A percentile compares a stretch with the other conserved stretches of the same genome.
Conservation (phyloP, 352 stramenopile genomes). For the Globisporangium solare region DNA sequence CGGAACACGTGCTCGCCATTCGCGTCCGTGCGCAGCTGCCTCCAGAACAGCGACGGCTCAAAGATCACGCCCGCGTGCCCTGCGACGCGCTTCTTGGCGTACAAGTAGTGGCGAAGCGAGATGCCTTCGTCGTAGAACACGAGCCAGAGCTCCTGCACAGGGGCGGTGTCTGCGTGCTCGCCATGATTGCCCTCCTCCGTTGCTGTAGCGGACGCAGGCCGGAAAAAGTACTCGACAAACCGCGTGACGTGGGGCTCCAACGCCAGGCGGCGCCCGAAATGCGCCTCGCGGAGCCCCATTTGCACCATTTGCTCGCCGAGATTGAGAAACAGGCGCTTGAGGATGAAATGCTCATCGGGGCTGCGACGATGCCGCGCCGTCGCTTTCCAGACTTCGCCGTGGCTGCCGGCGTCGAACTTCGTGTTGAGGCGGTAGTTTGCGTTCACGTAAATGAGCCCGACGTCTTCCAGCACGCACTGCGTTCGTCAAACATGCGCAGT, state of each 20-base stretch:
- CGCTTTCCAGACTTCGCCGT: slow-evolving; percentile 82
- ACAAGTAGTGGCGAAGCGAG: slow-evolving; percentile 85
- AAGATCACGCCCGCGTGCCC: slow-evolving; percentile 46
- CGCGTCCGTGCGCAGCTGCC: slow-evolving; percentile 52
- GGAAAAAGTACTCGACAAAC: slow-evolving; percentile 90
- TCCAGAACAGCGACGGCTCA: slow-evolving; percentile 73
- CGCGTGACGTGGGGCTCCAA: slow-evolving; percentile 61
- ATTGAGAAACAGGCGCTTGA: slow-evolving; percentile 85
- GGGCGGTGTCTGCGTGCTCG: slow-evolving; percentile 3
- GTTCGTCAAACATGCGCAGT: slow-evolving; percentile 8
- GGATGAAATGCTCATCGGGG: slow-evolving; percentile 56
- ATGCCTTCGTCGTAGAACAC: slow-evolving; percentile 89
- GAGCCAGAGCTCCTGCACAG: slow-evolving; percentile 74
- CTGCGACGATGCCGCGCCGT: slow-evolving; percentile 15
- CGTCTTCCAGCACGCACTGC: slow-evolving; percentile 47
- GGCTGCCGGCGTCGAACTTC: slow-evolving; percentile 80
- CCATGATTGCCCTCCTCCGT: background rate
- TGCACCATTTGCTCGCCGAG: slow-evolving; percentile 54
- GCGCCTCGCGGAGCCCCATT: slow-evolving; percentile 78
- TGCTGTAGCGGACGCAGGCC: slow-evolving; percentile 10
- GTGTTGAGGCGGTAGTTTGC: slow-evolving; percentile 66
- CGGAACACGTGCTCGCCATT: slow-evolving; percentile 69
- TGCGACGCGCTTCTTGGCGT: slow-evolving; percentile 46
- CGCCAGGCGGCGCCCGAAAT: slow-evolving; percentile 62
- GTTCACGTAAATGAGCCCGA: slow-evolving; percentile 66